Evolutionary conservation across 768 basidiomycete species (phyloP).

Genomic region (Tephrocybe sp.): DNA sequence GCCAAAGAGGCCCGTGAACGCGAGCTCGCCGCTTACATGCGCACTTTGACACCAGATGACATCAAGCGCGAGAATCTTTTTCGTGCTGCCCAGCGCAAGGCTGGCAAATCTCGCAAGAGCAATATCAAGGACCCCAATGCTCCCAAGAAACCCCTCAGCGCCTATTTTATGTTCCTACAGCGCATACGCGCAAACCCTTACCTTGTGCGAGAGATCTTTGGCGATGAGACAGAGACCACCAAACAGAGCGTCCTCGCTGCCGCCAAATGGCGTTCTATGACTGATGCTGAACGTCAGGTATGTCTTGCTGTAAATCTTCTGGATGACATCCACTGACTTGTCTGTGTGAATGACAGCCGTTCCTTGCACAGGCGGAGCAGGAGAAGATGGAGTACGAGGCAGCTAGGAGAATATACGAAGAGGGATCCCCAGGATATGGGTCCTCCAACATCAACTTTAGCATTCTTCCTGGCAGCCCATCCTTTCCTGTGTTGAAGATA

Average conservation of each 20-base stretch:
- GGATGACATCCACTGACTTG: background rate
- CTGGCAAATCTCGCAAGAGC: slow-evolving; percentile 87
- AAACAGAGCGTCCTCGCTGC: slow-evolving; percentile 94
- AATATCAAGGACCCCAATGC: slow-evolving; percentile 98
- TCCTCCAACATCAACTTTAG: slow-evolving; percentile 81
- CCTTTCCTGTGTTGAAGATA: slow-evolving; percentile 57
- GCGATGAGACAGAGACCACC: slow-evolving; percentile 89
- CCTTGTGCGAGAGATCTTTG: slow-evolving; percentile 80
- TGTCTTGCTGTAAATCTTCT: slow-evolving; percentile 17
- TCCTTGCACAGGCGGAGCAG: slow-evolving; percentile 89
- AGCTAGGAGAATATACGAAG: slow-evolving; percentile 83
- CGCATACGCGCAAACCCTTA: slow-evolving; percentile 77
- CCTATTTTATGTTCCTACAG: slow-evolving; percentile 95
- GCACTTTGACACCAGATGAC: slow-evolving; percentile 86
- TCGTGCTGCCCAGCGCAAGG: slow-evolving; percentile 89
- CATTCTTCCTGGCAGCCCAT: slow-evolving; percentile 69
- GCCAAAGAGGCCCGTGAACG: slow-evolving; percentile 85
- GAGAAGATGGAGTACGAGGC: slow-evolving; percentile 94
- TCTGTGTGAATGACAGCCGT: slow-evolving; percentile 54
- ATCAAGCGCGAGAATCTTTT: slow-evolving; percentile 93
- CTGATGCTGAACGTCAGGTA: slow-evolving; percentile 91
- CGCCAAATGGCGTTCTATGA: slow-evolving; percentile 90
- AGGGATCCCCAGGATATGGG: slow-evolving; percentile 65
- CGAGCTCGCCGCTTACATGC: slow-evolving; percentile 82
- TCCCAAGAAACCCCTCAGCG: slow-evolving; percentile 91